Base-by-base conservation (phyloP, 2,329 filamentous ascomycete species). In the Diaporthe citri region DNA sequence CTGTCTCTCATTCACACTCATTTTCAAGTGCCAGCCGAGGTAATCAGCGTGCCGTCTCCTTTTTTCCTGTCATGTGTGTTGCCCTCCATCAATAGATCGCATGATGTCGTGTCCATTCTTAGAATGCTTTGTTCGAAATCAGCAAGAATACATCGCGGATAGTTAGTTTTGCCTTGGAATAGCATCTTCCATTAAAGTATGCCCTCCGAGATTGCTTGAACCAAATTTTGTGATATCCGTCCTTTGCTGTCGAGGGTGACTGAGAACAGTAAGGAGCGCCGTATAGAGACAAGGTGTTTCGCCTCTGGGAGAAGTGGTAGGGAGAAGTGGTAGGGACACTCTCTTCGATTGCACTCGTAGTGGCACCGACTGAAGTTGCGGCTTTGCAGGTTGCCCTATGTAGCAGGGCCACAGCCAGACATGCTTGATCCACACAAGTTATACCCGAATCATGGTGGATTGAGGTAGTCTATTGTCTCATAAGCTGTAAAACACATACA, bases 1-100 rank as follows among this genome's bases (percentile, higher is more conserved):
- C 62, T 56, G 60, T 59, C 60, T 59, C 72, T 25, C 22, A 62
- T 71, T 52, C 48, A 70, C 51, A 55, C 46, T 55, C 31, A 69
- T 55, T 55, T 22, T 39, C 46, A 51, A 55, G 48, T n/a, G 22
- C 34, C n/a, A 28, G 48, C n/a, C n/a, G 64, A 55, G 48, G 64
- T 69, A 55, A 69, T 41, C n/a, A 69, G 64, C 64, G 15, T 41
- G 48, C 34, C 34, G 64, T 22, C 46, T 51, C 25, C 28, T 22
- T 67, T 69, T 55, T 36, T n/a, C n/a, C 34, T 57, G 31, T 34
- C 31, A 28, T 64, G 41, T 67, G 22, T 39, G 17, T 3, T 36
- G 36, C 1, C 28, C 5, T n/a, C 12, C 43, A 67, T 39, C 17
- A 69, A 55, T 69, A 52, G 64, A 55, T 69, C 64, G 39, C 60